Evolutionary conservation across 2,329 filamentous ascomycete species (phyloP).

Genomic region (Geoglossum cookeanum): DNA sequence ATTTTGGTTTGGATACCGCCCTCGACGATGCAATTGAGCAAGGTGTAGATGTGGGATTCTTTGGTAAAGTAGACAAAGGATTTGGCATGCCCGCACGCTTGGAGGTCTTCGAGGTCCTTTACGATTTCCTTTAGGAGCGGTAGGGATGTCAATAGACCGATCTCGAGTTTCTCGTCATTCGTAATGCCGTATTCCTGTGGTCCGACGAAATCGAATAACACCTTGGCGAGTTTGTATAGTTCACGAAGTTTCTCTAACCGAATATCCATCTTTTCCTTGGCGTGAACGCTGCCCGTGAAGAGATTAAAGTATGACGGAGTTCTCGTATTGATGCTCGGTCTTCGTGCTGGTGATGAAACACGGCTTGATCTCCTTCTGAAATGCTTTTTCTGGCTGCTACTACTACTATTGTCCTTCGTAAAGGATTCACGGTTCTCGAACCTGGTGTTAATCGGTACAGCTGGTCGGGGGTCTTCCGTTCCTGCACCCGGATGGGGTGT

Average conservation of each 20-base stretch:
- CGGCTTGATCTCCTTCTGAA: constrained; percentile 33
- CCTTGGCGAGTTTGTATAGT: constrained; percentile 81
- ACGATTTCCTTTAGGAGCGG: constrained; percentile 94
- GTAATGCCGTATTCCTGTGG: constrained; percentile 97
- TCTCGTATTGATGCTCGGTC: constrained; percentile 28
- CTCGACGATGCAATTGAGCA: constrained; percentile 94
- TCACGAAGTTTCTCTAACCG: constrained; percentile 78
- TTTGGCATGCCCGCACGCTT: constrained; percentile 83
- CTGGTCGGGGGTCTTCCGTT: background rate
- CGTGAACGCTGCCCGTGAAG: constrained; percentile 56
- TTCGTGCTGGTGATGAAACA: constrained; percentile 24
- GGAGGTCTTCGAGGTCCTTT: constrained; percentile 88
- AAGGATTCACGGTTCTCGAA: background rate
- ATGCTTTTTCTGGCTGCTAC: constrained; percentile 28
- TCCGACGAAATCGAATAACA: constrained; percentile 95
- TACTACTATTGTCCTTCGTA: constrained; percentile 14
- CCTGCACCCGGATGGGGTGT: constrained; percentile 14
- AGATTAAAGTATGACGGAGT: constrained; percentile 66
- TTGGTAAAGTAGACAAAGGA: constrained; percentile 99
- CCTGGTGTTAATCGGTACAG: background rate
- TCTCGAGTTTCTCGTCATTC: constrained; percentile 93
- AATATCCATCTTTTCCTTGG: constrained; percentile 63
- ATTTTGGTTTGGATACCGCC: constrained; percentile 96
- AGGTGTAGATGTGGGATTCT: constrained; percentile 94
- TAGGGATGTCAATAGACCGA: constrained; percentile 81